These are phyloP conservation scores for Coemansia sp. DNA, from an alignment of 192 early-diverging fungal genomes.

Conservation along the genomic window DNA sequence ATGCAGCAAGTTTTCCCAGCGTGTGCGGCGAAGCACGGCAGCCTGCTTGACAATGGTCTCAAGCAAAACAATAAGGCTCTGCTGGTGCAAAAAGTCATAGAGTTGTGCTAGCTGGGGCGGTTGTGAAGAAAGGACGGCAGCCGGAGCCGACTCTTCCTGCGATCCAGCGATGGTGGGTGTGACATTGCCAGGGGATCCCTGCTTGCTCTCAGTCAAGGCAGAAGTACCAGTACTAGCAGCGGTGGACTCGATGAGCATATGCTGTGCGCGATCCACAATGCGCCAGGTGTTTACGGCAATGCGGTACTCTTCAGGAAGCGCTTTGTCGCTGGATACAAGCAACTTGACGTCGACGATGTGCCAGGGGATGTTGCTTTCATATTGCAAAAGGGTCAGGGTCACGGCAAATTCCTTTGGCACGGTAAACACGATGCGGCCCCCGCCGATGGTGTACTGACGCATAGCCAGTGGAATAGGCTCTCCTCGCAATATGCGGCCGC, in stretches of 20 bases:
- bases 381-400: slow-evolving; percentile 66
- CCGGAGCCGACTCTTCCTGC: too few relatives aligned
- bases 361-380: slow-evolving; percentile 57
- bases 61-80: slow-evolving; percentile 62
- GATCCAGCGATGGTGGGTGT: background rate
- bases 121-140: slow-evolving; percentile 1
- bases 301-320: slow-evolving; percentile 19
- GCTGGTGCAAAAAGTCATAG: slow-evolving; percentile 71
- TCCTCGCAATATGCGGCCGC: slow-evolving; percentile 63
- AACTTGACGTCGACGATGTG: slow-evolving; percentile 67
- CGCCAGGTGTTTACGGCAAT: slow-evolving; percentile 30
- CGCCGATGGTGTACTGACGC: slow-evolving; percentile 56
- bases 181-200: background rate
- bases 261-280: slow-evolving; percentile 27
- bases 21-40: slow-evolving; percentile 22
- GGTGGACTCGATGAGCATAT: slow-evolving; percentile 22
- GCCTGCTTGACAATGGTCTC: slow-evolving; percentile 68
- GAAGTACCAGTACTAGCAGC: background rate
- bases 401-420: slow-evolving; percentile 59
- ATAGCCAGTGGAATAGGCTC: slow-evolving; percentile 71
- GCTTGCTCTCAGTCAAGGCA: background rate
- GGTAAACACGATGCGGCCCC: slow-evolving; percentile 70
- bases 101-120: slow-evolving; percentile 65
- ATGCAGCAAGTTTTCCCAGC: slow-evolving; percentile 46
- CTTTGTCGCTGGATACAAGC: slow-evolving; percentile 52